Evolutionary conservation across 345 rosid genomes (phyloP), one percentile per base, ranked within the genome.

Genomic region (Sisymbrium altissimum): DNA sequence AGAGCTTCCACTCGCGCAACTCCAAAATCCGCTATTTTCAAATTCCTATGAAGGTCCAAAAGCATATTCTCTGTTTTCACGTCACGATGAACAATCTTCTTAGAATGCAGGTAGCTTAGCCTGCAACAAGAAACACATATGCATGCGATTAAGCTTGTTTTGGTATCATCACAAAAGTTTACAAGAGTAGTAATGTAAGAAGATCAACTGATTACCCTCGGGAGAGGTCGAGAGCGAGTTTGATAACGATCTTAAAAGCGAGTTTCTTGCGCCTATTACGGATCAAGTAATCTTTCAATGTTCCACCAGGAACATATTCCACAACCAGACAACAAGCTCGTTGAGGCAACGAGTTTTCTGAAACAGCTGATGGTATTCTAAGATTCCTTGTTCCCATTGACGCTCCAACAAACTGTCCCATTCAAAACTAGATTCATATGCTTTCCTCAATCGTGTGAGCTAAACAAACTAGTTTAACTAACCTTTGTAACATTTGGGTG

Each of bases 1-100:
- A 85, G 91, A 79, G 97, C 98, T 83, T 91, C 98, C 44, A 94
- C 97, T 48, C 98, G 90, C 0, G 98, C 98, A 61, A 94, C 98
- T 6, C 98, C 98, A 71, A 95, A 95, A 85, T 90, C 99, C 10
- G 99, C 98, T 43, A 95, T 95, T 69, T 92, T 95, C 50, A 95
- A 81, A 69, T 52, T 87, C 79, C 83, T 84, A 0, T 80, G 71
- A 53, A 25, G 11, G 80, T 95, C 94, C 63, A 95, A 79, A 66
- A 95, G 75, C 99, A 95, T 89, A 64, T 95, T 92, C 68, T 95
- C 98, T 27, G 98, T 74, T 78, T 92, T 92, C 77, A 95, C 99
- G 82, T 95, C 98, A 50, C 98, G 98, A 64, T 92, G 99, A 14
- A 92, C 98, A 68, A 92, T 95, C 82, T 86, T 92, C 84, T 86